These are phyloP conservation scores for Tulasnella sp. DNA, from an alignment of 768 basidiomycete species.

Conservation along the genomic window DNA sequence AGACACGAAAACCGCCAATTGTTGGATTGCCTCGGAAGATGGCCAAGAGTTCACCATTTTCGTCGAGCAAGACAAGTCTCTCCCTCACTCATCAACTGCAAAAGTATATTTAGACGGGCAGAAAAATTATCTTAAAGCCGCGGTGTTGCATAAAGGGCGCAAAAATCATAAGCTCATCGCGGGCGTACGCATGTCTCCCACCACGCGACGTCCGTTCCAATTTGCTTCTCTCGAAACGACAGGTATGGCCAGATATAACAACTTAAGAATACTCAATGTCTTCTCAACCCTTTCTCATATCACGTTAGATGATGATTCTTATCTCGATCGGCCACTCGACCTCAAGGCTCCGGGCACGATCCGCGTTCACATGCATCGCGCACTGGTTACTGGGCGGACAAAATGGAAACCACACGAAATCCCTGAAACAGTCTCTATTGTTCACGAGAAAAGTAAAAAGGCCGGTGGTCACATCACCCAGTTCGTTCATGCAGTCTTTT, in stretches of 20 bases:
- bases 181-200: not conserved
- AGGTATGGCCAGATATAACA: not conserved
- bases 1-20: constrained; percentile 6
- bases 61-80: not conserved
- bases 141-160: not conserved
- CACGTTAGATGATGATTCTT: not conserved
- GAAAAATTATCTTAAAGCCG: not conserved
- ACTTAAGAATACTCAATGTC: too few relatives aligned
- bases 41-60: constrained; percentile 7
- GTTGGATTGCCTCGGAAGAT: constrained; percentile 17
- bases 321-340: not conserved
- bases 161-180: not conserved
- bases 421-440: not conserved
- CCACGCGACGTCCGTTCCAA: not conserved
- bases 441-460: constrained; percentile 13
- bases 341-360: not conserved
- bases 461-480: not conserved
- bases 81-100: not conserved
- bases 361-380: not conserved
- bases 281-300: too few relatives aligned
- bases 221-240: not conserved
- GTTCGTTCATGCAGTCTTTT: not conserved
- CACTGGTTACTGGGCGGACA: not conserved
- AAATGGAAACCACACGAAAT: not conserved
- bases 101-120: not conserved